phyloP scores from a whole-genome alignment of 805 yeast species.

The Pichia insulana region DNA sequence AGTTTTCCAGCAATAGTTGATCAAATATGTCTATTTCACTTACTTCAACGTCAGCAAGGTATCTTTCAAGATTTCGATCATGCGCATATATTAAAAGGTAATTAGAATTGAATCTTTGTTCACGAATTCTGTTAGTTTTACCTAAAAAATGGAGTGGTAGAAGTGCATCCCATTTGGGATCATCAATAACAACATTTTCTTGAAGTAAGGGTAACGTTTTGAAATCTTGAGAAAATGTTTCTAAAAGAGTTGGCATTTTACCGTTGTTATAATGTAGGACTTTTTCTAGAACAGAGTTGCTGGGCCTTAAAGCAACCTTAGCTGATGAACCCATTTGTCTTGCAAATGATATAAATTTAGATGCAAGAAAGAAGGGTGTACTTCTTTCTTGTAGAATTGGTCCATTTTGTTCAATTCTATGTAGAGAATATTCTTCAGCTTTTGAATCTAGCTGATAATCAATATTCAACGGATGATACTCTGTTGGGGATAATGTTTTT shows the following conservation, averaged over 20 bases:
- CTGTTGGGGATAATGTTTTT: no score
- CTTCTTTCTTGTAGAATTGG: background rate
- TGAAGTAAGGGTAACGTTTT: background rate
- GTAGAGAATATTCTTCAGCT: background rate
- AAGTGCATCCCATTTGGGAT: background rate
- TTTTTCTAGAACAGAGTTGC: no score
- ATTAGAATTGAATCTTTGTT: slow-evolving; percentile 39
- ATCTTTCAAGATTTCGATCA: slow-evolving; percentile 32
- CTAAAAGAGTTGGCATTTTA: slow-evolving; percentile 6
- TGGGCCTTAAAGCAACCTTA: no score
- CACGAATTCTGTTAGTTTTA: slow-evolving; percentile 26
- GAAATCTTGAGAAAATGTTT: slow-evolving; percentile 9
- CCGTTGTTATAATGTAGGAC: background rate
- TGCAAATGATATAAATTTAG: background rate
- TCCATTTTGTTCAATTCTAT: background rate
- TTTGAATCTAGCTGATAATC: no score
- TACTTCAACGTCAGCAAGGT: slow-evolving; percentile 27
- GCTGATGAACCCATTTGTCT: background rate
- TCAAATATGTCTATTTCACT: slow-evolving; percentile 29
- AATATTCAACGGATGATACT: no score
- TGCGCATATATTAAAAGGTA: slow-evolving; percentile 43
- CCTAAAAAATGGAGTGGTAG: slow-evolving; percentile 8
- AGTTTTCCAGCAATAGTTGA: slow-evolving; percentile 10
- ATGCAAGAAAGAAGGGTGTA: background rate
- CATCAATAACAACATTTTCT: slow-evolving; percentile 1